Conservation (phyloP, 202 grass and related monocot genomes). For the Eragrostis tef region DNA sequence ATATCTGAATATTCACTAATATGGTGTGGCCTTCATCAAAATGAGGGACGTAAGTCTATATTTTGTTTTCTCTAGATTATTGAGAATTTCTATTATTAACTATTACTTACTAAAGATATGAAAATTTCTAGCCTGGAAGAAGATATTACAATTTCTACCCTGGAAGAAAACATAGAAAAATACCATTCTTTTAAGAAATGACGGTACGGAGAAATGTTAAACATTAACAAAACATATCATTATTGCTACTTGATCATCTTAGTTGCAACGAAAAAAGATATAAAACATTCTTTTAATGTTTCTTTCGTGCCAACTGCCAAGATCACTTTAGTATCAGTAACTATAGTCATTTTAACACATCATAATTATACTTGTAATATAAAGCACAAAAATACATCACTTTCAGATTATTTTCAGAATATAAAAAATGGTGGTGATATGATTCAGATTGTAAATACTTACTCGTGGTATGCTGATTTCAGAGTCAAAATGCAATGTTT, state of each 20-base stretch:
- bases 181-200: too few relatives aligned
- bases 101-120: too few relatives aligned
- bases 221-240: neutral
- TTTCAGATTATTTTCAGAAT: constrained; percentile 9
- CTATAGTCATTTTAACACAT: neutral
- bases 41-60: too few relatives aligned
- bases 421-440: constrained; percentile 4
- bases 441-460: constrained; percentile 38
- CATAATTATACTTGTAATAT: neutral
- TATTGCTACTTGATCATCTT: neutral
- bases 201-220: neutral
- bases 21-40: too few relatives aligned
- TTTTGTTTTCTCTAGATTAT: too few relatives aligned
- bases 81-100: too few relatives aligned
- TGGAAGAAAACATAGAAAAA: too few relatives aligned
- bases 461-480: constrained; percentile 59
- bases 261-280: neutral
- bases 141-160: too few relatives aligned
- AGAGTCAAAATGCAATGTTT: constrained; percentile 83
- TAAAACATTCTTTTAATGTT: neutral
- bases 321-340: neutral
- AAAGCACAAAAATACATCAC: neutral
- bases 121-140: too few relatives aligned
- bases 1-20: too few relatives aligned
- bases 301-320: neutral